Percentiles rank a stretch among this genome's conserved stretches.
Evolutionary conservation across 768 basidiomycete genomes (phyloP).

Genomic region (Daedaleopsis nitida): DNA sequence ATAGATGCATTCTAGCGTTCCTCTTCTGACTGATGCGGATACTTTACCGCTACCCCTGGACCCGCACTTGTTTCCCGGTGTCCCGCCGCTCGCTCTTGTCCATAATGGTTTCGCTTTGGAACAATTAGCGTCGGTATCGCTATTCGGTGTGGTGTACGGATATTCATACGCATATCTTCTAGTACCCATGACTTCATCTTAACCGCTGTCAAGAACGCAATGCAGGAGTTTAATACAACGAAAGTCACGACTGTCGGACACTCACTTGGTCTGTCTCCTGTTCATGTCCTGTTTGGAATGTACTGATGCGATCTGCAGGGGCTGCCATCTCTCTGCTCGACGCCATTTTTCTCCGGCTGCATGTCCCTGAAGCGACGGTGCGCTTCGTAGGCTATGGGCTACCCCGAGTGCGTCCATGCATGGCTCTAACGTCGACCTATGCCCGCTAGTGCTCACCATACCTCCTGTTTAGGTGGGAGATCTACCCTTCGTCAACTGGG

Average conservation of each 20-base stretch:
- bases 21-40: constrained; percentile 45
- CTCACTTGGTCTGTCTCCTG: constrained; percentile 35
- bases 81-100: constrained; percentile 40
- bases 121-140: constrained; percentile 42
- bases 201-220: constrained; percentile 45
- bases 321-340: constrained; percentile 56
- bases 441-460: no score
- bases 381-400: constrained; percentile 31
- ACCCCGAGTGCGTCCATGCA: constrained; percentile 28
- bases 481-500: constrained; percentile 57
- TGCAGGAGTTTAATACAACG: constrained; percentile 36
- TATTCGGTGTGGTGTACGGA: neutral
- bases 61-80: constrained; percentile 49
- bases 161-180: no score
- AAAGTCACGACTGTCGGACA: constrained; percentile 48
- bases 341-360: constrained; percentile 51
- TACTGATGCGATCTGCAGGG: constrained; percentile 29
- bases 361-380: constrained; percentile 40
- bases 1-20: constrained; percentile 27
- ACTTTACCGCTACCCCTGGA: constrained; percentile 38
- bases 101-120: constrained; percentile 49
- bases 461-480: constrained; percentile 49
- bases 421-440: no score
- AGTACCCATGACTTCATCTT: constrained; percentile 46
- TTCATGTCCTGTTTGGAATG: no score